Evolutionary conservation across 106 monocot species (phyloP).

Genomic region (Platanthera zijinensis): DNA sequence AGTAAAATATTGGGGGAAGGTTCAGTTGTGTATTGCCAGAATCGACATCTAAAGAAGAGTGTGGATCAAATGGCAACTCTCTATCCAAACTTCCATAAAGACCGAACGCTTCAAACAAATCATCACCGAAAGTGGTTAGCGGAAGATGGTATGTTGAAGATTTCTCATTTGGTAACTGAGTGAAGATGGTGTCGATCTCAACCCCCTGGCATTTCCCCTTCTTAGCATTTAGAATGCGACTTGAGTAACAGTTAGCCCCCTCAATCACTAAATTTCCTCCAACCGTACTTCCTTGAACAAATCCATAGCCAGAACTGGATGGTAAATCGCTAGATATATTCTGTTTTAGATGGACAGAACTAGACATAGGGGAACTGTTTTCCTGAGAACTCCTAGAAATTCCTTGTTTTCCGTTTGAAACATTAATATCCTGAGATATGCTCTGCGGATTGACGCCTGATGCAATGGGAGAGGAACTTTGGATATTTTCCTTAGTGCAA

Average conservation of each 20-base stretch:
- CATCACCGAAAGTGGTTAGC: constrained; percentile 22
- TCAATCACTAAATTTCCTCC: constrained; percentile 3
- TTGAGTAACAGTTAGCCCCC: constrained; percentile 1
- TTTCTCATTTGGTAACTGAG: constrained; percentile 7
- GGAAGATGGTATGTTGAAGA: constrained; percentile 1
- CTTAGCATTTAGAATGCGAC: not conserved
- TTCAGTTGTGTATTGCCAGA: constrained; percentile 19
- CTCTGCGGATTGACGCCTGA: not conserved
- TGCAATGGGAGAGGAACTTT: not conserved
- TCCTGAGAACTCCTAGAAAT: constrained; percentile 3
- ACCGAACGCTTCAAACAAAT: constrained; percentile 68
- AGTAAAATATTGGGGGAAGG: constrained; percentile 19
- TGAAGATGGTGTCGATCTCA: not conserved
- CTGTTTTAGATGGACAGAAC: constrained; percentile 4
- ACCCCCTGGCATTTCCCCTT: not conserved
- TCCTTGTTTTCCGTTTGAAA: not conserved
- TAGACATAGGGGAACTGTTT: constrained; percentile 3
- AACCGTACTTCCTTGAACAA: constrained; percentile 13
- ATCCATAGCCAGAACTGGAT: constrained; percentile 7
- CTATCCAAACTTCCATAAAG: constrained; percentile 15
- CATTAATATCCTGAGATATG: not conserved
- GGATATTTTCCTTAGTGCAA: constrained; percentile 4
- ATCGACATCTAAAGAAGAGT: constrained; percentile 19
- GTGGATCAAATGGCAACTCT: constrained; percentile 7
- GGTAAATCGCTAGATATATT: constrained; percentile 9